Evolutionary conservation across 768 basidiomycete genomes (phyloP).

Genomic region (Cystobasidium tubakii): DNA sequence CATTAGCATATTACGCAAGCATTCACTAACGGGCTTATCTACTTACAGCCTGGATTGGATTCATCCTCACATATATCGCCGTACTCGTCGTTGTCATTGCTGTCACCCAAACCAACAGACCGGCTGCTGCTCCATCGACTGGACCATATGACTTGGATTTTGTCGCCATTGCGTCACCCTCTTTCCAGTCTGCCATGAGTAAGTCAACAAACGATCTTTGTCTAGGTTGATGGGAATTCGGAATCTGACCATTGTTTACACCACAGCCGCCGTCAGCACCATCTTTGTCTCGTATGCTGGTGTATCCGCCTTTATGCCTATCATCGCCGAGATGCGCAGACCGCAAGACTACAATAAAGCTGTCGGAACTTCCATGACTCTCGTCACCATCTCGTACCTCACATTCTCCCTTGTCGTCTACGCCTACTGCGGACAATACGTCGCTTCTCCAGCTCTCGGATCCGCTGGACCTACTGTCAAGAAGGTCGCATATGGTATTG

Average conservation of each 20-base stretch:
- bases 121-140: conserved; percentile 44
- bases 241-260: no score
- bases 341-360: conserved; percentile 48
- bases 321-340: conserved; percentile 50
- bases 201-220: no score
- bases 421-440: conserved; percentile 44
- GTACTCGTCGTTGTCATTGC: conserved; percentile 44
- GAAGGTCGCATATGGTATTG: conserved; percentile 44
- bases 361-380: conserved; percentile 45
- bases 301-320: conserved; percentile 40
- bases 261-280: conserved; percentile 45
- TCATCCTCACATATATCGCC: conserved; percentile 10
- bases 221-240: no score
- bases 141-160: conserved; percentile 44
- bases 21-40: background rate
- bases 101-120: conserved; percentile 44
- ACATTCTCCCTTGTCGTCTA: conserved; percentile 47
- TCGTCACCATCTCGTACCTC: conserved; percentile 44
- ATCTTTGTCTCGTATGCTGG: conserved; percentile 49
- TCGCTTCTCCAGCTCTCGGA: conserved; percentile 47
- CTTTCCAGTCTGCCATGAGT: conserved; percentile 47
- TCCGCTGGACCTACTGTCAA: conserved; percentile 46
- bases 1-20: no score
- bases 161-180: conserved; percentile 40
- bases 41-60: background rate